Evolutionary conservation across 2,329 filamentous ascomycete genomes (phyloP).

Genomic region (Penicillium capsulatum): DNA sequence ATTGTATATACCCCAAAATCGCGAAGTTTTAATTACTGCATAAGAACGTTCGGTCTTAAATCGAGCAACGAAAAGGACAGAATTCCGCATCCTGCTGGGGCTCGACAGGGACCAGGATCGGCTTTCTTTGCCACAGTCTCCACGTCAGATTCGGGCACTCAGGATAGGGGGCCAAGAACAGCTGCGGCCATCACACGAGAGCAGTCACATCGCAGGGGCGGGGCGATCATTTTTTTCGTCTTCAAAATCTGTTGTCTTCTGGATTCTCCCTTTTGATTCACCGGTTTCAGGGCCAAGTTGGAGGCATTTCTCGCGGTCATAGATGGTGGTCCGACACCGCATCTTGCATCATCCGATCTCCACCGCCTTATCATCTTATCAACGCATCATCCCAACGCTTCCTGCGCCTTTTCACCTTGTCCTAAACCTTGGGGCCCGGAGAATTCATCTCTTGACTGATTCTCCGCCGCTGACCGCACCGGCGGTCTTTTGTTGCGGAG

Average conservation of each 20-base stretch:
- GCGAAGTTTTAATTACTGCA: too few species aligned
- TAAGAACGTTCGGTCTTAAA: too few species aligned
- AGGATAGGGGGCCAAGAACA: background rate
- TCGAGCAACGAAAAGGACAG: constrained; percentile 2
- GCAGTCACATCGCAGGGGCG: constrained; percentile 13
- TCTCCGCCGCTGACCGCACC: constrained; percentile 9
- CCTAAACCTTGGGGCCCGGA: background rate
- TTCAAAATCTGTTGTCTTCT: too few species aligned
- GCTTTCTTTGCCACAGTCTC: constrained; percentile 13
- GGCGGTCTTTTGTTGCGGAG: constrained; percentile 18
- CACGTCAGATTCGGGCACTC: constrained; percentile 10
- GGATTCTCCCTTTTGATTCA: too few species aligned
- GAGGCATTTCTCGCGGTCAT: too few species aligned
- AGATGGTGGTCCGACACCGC: constrained; percentile 18
- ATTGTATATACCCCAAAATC: constrained; percentile 11
- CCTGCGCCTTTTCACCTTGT: constrained; percentile 2
- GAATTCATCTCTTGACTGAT: background rate
- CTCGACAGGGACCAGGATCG: too few species aligned
- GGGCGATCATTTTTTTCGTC: background rate
- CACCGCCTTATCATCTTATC: constrained; percentile 16
- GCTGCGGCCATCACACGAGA: constrained; percentile 13
- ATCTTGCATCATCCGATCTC: constrained; percentile 15
- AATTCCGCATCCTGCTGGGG: too few species aligned
- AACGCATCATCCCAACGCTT: constrained; percentile 16
- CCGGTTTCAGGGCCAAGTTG: too few species aligned